Evolutionary conservation across 2,329 filamentous ascomycete species (phyloP).

Genomic region (Nemania sp.): DNA sequence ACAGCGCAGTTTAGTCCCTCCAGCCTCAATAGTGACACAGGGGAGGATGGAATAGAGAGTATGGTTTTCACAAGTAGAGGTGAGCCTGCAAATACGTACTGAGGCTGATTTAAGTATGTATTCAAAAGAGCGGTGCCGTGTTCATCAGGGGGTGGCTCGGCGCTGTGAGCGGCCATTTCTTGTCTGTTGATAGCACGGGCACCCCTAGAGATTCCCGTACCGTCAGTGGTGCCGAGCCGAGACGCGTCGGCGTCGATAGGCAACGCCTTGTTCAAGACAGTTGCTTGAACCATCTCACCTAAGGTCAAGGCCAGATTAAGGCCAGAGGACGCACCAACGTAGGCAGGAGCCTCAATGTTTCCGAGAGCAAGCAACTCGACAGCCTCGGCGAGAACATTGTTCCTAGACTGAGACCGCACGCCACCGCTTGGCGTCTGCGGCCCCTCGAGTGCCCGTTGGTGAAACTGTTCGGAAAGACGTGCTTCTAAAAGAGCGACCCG

Average conservation of each 20-base stretch:
- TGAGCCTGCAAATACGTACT: conserved; percentile 32
- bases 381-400: conserved; percentile 45
- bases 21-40: neutral
- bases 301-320: conserved; percentile 54
- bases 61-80: neutral
- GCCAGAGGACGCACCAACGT: conserved; percentile 55
- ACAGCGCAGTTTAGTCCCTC: neutral
- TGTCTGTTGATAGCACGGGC: conserved; percentile 43
- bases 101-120: conserved; percentile 51
- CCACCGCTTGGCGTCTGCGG: conserved; percentile 15
- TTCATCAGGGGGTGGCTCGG: conserved; percentile 52
- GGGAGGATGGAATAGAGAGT: neutral
- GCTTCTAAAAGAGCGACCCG: conserved; percentile 48
- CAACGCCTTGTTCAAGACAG: conserved; percentile 58
- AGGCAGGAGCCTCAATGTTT: conserved; percentile 50
- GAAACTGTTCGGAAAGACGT: conserved; percentile 29
- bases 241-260: conserved; percentile 27
- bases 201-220: conserved; percentile 6
- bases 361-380: conserved; percentile 55
- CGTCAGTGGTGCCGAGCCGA: conserved; percentile 16
- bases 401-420: conserved; percentile 25
- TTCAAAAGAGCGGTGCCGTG: conserved; percentile 50
- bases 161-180: conserved; percentile 48
- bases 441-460: conserved; percentile 19
- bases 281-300: conserved; percentile 58